These are phyloP conservation scores for Senecio squalidus DNA, from an alignment of 140 eudicot genomes.

Conservation along the genomic window DNA sequence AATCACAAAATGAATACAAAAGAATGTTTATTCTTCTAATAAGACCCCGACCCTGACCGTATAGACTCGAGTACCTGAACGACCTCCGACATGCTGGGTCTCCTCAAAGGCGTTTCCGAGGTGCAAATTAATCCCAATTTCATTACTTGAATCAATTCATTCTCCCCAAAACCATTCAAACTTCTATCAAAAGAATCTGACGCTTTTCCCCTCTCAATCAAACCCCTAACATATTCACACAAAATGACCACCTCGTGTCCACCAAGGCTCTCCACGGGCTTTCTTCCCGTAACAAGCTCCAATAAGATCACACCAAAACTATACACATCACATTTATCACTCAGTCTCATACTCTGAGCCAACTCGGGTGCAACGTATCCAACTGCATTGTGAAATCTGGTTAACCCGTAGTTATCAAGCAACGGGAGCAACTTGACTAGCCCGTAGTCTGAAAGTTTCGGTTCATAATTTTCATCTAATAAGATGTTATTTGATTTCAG, in stretches of 20 bases:
- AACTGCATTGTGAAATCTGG: conserved; percentile 72
- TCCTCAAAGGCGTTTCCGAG: conserved; percentile 56
- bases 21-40: conserved; percentile 31
- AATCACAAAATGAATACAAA: conserved; percentile 43
- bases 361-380: conserved; percentile 96
- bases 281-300: conserved; percentile 90
- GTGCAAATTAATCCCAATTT: conserved; percentile 81
- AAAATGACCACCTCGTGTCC: conserved; percentile 69
- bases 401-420: conserved; percentile 54
- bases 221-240: conserved; percentile 74
- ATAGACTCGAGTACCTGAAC: conserved; percentile 94
- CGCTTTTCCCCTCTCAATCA: conserved; percentile 75
- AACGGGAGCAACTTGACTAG: conserved; percentile 68
- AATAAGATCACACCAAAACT: conserved; percentile 85
- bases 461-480: conserved; percentile 52
- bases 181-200: conserved; percentile 81
- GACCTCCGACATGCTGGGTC: conserved; percentile 96
- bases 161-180: conserved; percentile 65
- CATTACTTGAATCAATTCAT: conserved; percentile 88
- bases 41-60: conserved; percentile 28
- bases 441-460: conserved; percentile 85
- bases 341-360: conserved; percentile 65
- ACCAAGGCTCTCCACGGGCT: conserved; percentile 70
- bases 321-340: conserved; percentile 90
- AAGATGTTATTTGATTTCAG: conserved; percentile 81